Percentiles rank a stretch among this genome's conserved stretches.
Evolutionary conservation across 1,284 basidiomycete genomes (phyloP).

Genomic region (Trichosporon coremiiforme): DNA sequence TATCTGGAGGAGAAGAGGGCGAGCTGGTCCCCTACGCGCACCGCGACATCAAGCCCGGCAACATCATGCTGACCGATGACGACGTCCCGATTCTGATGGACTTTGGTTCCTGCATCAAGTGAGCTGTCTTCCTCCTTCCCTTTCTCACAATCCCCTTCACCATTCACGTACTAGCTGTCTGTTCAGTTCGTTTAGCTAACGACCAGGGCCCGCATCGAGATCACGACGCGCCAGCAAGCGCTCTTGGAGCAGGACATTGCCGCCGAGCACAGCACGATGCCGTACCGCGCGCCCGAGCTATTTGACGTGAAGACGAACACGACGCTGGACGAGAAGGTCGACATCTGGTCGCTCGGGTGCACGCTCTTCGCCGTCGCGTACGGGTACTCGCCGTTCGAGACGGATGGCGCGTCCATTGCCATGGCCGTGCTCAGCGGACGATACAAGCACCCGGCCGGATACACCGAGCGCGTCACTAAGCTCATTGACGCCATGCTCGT

Average conservation of each 20-base stretch:
- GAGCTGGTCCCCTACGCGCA: slow-evolving; percentile 86
- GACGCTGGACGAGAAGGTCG: slow-evolving; percentile 87
- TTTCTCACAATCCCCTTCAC: too few relatives aligned
- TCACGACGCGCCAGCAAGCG: slow-evolving; percentile 77
- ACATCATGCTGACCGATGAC: slow-evolving; percentile 94
- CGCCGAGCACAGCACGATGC: slow-evolving; percentile 94
- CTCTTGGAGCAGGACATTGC: slow-evolving; percentile 85
- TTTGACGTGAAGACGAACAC: slow-evolving; percentile 92
- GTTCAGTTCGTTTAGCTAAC: neutral
- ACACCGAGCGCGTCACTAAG: slow-evolving; percentile 75
- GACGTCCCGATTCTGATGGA: slow-evolving; percentile 95
- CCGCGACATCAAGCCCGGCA: slow-evolving; percentile 94
- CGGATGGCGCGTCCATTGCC: slow-evolving; percentile 86
- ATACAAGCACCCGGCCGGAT: slow-evolving; percentile 71
- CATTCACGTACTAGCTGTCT: too few relatives aligned
- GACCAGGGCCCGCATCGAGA: slow-evolving; percentile 49
- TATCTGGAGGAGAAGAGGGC: slow-evolving; percentile 52
- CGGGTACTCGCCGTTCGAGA: slow-evolving; percentile 87
- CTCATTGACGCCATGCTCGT: slow-evolving; percentile 82
- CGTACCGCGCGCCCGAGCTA: slow-evolving; percentile 89
- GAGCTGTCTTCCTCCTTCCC: slow-evolving; percentile 18
- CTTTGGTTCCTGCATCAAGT: slow-evolving; percentile 74
- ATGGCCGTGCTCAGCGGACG: slow-evolving; percentile 92
- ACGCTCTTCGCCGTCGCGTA: slow-evolving; percentile 89
- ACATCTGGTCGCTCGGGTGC: slow-evolving; percentile 95